Percentiles rank a stretch among this genome's conserved stretches.
Evolutionary conservation across 495 filamentous ascomycete genomes (phyloP).

Genomic region (Podospora pseudopauciseta): DNA sequence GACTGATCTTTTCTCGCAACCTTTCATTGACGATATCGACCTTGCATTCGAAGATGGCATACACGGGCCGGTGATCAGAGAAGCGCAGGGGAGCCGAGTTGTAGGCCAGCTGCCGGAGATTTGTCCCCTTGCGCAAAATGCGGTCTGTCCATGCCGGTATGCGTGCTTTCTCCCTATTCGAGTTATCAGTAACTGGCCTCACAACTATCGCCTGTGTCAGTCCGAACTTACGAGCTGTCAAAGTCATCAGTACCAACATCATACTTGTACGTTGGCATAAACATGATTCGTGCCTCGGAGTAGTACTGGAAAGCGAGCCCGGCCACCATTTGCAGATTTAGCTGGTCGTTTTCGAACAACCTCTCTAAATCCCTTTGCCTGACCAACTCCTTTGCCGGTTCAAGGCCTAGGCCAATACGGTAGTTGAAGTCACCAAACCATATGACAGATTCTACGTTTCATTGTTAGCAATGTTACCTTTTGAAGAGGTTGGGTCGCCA

Average conservation of each 20-base stretch:
- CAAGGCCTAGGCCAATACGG: constrained; percentile 80
- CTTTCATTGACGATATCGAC: constrained; percentile 75
- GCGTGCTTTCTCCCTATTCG: constrained; percentile 73
- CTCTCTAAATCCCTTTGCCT: constrained; percentile 65
- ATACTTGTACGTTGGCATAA: constrained; percentile 93
- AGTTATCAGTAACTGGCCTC: constrained; percentile 9
- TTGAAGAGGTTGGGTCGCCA: not conserved
- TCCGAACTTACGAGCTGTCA: constrained; percentile 74
- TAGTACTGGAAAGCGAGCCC: constrained; percentile 87
- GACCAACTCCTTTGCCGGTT: constrained; percentile 72
- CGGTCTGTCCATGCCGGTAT: constrained; percentile 98
- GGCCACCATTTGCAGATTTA: constrained; percentile 94
- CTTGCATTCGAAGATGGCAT: constrained; percentile 76
- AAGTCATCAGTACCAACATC: constrained; percentile 83
- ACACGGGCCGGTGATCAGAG: constrained; percentile 94
- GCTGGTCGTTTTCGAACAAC: constrained; percentile 91
- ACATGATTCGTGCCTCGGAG: constrained; percentile 78
- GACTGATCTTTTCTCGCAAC: constrained; percentile 64
- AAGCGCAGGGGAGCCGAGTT: constrained; percentile 71
- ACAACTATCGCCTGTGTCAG: not conserved
- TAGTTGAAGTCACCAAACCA: constrained; percentile 99
- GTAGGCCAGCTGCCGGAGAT: constrained; percentile 78
- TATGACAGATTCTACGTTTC: constrained; percentile 66
- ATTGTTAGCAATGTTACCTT: not conserved
- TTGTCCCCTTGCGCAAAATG: constrained; percentile 78